Evolutionary conservation across 805 yeast genomes (phyloP).

Genomic region (Saccharomyces kudriavzevii): DNA sequence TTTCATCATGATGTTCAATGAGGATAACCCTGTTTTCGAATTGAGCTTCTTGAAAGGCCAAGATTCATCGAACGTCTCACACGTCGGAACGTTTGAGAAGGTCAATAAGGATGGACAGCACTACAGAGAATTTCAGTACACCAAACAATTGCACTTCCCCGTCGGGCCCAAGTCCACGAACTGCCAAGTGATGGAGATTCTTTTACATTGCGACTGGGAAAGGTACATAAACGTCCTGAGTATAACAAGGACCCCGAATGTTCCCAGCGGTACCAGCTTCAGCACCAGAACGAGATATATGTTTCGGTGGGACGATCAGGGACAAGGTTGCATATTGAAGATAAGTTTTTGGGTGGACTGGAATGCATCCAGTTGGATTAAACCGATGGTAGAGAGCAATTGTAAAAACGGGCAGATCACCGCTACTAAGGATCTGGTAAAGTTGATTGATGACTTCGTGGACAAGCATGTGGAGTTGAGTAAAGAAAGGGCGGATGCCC

Average conservation of each 20-base stretch:
- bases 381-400: constrained; percentile 75
- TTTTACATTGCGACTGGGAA: constrained; percentile 42
- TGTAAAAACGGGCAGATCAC: constrained; percentile 67
- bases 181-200: constrained; percentile 54
- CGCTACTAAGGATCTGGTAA: constrained; percentile 41
- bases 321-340: constrained; percentile 30
- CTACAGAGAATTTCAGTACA: constrained; percentile 54
- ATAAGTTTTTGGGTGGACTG: constrained; percentile 69
- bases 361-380: constrained; percentile 87
- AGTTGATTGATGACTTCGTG: constrained; percentile 17
- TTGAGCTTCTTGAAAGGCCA: constrained; percentile 35
- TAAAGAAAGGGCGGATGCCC: background rate
- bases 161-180: constrained; percentile 91
- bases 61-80: constrained; percentile 32
- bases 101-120: constrained; percentile 34
- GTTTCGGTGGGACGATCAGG: constrained; percentile 62
- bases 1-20: constrained; percentile 63
- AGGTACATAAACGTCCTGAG: constrained; percentile 52
- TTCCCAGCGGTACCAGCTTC: constrained; percentile 82
- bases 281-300: constrained; percentile 61
- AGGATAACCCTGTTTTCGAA: constrained; percentile 37
- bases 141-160: constrained; percentile 67
- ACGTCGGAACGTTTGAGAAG: constrained; percentile 28
- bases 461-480: constrained; percentile 8
- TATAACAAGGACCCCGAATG: constrained; percentile 75